These are phyloP conservation scores for Flaveria bidentis DNA, from an alignment of 129 eudicot genomes.

Conservation along the genomic window DNA sequence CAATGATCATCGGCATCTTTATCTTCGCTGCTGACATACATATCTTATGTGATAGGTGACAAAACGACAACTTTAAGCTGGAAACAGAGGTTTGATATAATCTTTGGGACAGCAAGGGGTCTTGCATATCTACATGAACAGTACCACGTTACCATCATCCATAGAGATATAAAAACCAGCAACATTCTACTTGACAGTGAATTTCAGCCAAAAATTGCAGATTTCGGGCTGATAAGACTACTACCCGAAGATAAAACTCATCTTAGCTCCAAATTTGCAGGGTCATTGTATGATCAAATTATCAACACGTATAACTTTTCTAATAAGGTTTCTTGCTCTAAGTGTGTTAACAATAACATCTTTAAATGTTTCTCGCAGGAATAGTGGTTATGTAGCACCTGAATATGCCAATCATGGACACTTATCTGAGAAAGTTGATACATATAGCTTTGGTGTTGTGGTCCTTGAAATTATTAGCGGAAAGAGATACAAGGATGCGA, in stretches of 20 bases:
- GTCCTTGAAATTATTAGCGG: not conserved
- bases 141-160: conserved; percentile 70
- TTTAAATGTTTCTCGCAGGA: too few species aligned
- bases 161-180: conserved; percentile 75
- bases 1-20: not conserved
- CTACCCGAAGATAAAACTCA: conserved; percentile 67
- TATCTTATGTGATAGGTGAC: conserved; percentile 42
- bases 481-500: not conserved
- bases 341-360: not conserved
- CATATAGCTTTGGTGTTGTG: not conserved
- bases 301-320: too few species aligned
- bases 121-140: conserved; percentile 74
- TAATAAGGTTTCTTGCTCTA: not conserved
- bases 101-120: conserved; percentile 69
- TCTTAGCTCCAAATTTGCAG: conserved; percentile 67
- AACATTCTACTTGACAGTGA: conserved; percentile 72
- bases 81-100: conserved; percentile 63
- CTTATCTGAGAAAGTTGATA: not conserved
- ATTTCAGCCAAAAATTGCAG: conserved; percentile 68
- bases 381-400: not conserved
- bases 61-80: conserved; percentile 52
- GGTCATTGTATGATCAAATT: conserved; percentile 50
- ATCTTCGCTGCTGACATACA: too few species aligned
- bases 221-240: conserved; percentile 76
- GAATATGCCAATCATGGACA: conserved; percentile 1